Conservation (phyloP, 1,284 basidiomycete genomes). For the Pyrrhoderma lamaoense region DNA sequence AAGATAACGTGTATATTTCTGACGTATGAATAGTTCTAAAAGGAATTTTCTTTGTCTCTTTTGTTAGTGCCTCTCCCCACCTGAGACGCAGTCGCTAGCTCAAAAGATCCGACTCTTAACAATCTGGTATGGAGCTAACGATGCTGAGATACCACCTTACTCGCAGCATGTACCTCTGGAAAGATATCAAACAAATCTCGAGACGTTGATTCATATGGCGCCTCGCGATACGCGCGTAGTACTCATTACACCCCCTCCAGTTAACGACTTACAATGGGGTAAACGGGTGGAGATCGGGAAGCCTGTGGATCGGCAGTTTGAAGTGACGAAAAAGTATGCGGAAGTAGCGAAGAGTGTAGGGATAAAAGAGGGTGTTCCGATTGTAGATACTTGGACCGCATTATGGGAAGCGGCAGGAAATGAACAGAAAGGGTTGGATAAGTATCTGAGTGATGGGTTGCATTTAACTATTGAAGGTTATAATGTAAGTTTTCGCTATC, state of each 20-base stretch:
- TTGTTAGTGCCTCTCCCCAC: slow-evolving; percentile 21
- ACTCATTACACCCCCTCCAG: slow-evolving; percentile 79
- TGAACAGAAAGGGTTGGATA: slow-evolving; percentile 41
- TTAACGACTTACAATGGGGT: slow-evolving; percentile 55
- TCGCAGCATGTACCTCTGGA: slow-evolving; percentile 66
- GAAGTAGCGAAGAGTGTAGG: slow-evolving; percentile 61
- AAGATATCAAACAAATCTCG: slow-evolving; percentile 61
- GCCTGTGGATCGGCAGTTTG: slow-evolving; percentile 52
- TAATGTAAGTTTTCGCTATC: slow-evolving; percentile 35
- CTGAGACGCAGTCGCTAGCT: slow-evolving; percentile 38
- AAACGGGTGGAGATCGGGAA: slow-evolving; percentile 39
- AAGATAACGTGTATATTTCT: too few species aligned
- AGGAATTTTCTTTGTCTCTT: background rate
- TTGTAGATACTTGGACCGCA: slow-evolving; percentile 64
- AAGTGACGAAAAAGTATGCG: slow-evolving; percentile 59
- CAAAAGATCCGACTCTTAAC: slow-evolving; percentile 67
- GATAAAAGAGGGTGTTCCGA: slow-evolving; percentile 42
- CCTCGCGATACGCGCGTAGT: slow-evolving; percentile 64
- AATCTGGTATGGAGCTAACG: slow-evolving; percentile 90
- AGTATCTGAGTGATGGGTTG: slow-evolving; percentile 63
- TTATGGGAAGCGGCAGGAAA: slow-evolving; percentile 62
- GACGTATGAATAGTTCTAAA: too few species aligned
- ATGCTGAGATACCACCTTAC: slow-evolving; percentile 46
- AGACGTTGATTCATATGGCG: slow-evolving; percentile 54
- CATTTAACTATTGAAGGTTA: slow-evolving; percentile 74